phyloP scores from a whole-genome alignment of 2,329 filamentous ascomycete species.

The Colletotrichum falcatum region DNA sequence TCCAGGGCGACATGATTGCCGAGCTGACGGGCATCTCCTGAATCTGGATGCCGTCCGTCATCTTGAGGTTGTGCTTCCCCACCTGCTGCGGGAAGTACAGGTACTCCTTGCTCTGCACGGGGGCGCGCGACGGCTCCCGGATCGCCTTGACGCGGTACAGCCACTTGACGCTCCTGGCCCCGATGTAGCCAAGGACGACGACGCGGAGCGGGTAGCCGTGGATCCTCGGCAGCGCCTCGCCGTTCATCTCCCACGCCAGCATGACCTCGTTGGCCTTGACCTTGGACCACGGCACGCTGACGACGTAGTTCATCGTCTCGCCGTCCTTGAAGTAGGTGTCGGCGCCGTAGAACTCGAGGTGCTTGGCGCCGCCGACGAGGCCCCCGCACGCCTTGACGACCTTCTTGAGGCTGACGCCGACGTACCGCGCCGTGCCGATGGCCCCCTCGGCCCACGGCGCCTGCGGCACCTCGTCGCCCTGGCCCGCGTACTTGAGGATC shows the following conservation, averaged over 20 bases:
- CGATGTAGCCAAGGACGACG: conserved; percentile 75
- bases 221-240: conserved; percentile 70
- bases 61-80: conserved; percentile 73
- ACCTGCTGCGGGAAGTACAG: conserved; percentile 77
- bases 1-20: conserved; percentile 73
- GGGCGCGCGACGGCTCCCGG: conserved; percentile 64
- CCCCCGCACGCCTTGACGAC: conserved; percentile 79
- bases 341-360: conserved; percentile 76
- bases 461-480: conserved; percentile 72
- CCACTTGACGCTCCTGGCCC: conserved; percentile 74
- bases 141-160: conserved; percentile 75
- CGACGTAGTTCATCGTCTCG: conserved; percentile 74
- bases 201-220: conserved; percentile 74
- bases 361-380: conserved; percentile 63
- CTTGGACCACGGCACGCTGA: conserved; percentile 75
- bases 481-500: conserved; percentile 72
- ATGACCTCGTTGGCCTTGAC: conserved; percentile 75
- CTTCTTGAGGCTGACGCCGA: conserved; percentile 74
- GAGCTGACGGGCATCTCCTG: conserved; percentile 79
- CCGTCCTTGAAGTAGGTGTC: conserved; percentile 80
- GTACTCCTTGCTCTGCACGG: conserved; percentile 74
- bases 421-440: conserved; percentile 73
- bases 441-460: conserved; percentile 74
- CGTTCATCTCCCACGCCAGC: conserved; percentile 80
- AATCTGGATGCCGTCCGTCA: conserved; percentile 72